Conservation (phyloP, 345 rosid species). For the Citrus unshiu region DNA sequence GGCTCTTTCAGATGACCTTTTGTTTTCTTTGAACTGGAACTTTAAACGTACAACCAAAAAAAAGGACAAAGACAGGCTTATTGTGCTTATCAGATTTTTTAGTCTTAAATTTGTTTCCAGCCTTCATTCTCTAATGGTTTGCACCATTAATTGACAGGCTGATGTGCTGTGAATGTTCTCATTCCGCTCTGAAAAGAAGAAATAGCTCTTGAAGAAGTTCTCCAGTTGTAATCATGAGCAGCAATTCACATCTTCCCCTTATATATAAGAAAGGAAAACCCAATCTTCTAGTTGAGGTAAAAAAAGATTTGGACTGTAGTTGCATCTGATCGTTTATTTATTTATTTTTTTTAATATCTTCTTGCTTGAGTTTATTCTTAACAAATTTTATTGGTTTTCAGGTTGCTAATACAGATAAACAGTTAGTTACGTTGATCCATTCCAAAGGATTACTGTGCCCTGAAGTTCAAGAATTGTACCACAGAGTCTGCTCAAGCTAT, state of each 20-base stretch:
- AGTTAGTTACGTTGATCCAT: conserved; percentile 53
- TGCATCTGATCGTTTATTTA: conserved; percentile 6
- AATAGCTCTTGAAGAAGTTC: conserved; percentile 10
- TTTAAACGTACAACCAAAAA: not conserved
- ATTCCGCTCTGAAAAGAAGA: not conserved
- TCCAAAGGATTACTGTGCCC: conserved; percentile 49
- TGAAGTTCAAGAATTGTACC: conserved; percentile 54
- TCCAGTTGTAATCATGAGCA: conserved; percentile 28
- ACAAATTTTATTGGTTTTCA: conserved; percentile 26
- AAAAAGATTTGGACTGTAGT: conserved; percentile 12
- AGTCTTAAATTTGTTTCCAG: not conserved
- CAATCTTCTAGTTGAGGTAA: conserved; percentile 53
- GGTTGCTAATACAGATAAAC: conserved; percentile 68
- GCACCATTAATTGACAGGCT: conserved; percentile 6
- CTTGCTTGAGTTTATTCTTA: conserved; percentile 13
- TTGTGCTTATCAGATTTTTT: not conserved
- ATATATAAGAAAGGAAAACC: conserved; percentile 45
- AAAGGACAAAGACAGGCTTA: not conserved
- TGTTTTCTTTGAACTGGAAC: not conserved
- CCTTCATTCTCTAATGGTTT: not conserved
- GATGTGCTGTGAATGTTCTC: not conserved
- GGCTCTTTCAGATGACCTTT: not conserved
- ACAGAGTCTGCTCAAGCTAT: conserved; percentile 55
- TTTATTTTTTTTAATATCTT: not conserved
- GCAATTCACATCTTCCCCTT: conserved; percentile 18